Percentiles rank a stretch among this genome's conserved stretches.
phyloP scores from a whole-genome alignment of 257 asterid species.

The Eucommia ulmoides region DNA sequence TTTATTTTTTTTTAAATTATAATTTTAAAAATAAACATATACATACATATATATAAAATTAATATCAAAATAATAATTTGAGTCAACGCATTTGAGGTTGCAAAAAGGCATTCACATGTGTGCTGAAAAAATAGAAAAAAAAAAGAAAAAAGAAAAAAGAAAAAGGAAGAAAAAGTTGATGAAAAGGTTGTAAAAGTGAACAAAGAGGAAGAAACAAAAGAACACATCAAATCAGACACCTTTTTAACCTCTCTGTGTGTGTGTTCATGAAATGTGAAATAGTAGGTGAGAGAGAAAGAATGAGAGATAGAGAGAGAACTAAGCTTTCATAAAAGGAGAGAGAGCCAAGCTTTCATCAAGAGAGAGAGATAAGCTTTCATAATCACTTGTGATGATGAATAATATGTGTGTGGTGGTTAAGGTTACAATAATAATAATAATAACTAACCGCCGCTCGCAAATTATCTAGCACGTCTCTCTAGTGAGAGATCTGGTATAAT shows the following conservation, averaged over 20 bases:
- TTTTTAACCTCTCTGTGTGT: not conserved
- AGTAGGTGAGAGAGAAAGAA: too few species aligned
- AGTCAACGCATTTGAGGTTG: not conserved
- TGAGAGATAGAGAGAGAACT: not conserved
- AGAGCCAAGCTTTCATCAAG: not conserved
- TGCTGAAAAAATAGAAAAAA: not conserved
- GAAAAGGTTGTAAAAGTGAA: not conserved
- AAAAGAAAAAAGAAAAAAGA: not conserved
- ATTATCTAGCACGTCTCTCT: too few species aligned
- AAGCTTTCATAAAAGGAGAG: not conserved
- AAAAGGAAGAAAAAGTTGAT: too few species aligned
- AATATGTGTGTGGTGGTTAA: not conserved
- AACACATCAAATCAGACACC: not conserved
- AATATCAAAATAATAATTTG: not conserved
- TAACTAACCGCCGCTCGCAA: not conserved
- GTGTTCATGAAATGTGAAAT: too few species aligned
- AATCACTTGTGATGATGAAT: not conserved
- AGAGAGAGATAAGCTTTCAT: not conserved
- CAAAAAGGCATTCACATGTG: not conserved
- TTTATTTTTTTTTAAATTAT: too few species aligned
- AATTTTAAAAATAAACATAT: too few species aligned
- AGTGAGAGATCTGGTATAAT: not conserved
- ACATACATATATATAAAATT: not conserved
- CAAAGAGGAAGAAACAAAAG: not conserved
- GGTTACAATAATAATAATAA: too few species aligned